Conservation (phyloP, 306 rosid genomes). For the Leucaena leucocephala region DNA sequence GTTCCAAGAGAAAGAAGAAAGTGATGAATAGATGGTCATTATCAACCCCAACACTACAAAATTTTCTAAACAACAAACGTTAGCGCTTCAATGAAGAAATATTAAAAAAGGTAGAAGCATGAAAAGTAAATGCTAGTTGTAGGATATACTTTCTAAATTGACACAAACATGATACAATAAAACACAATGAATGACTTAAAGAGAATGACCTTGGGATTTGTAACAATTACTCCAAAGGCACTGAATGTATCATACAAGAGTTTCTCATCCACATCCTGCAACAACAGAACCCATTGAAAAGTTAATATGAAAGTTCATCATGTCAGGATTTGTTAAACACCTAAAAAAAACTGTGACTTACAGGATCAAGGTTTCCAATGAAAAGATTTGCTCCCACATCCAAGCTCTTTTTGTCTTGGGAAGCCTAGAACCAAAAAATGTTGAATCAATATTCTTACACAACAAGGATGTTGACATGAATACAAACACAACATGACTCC, state of each 20-base stretch:
- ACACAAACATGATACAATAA: background rate
- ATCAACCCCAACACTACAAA: conserved; percentile 6
- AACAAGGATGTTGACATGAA: conserved; percentile 9
- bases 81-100: background rate
- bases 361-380: conserved; percentile 95
- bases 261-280: conserved; percentile 98
- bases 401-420: conserved; percentile 98
- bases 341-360: conserved; percentile 48
- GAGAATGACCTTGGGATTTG: conserved; percentile 84
- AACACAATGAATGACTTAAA: conserved; percentile 16
- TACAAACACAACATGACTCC: conserved; percentile 13
- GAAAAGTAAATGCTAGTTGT: conserved; percentile 15
- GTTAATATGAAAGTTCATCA: conserved; percentile 25
- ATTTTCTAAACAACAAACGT: background rate
- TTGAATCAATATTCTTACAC: conserved; percentile 24
- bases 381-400: conserved; percentile 98
- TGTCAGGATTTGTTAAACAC: background rate
- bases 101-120: background rate
- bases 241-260: conserved; percentile 96
- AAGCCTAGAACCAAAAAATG: conserved; percentile 60
- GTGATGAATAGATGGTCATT: conserved; percentile 9
- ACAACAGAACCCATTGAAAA: conserved; percentile 18
- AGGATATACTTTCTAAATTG: conserved; percentile 17
- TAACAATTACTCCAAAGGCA: conserved; percentile 97
- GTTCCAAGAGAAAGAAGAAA: background rate